These are phyloP conservation scores for Verticillium nonalfalfae DNA, from an alignment of 2,329 filamentous ascomycete genomes.

Conservation along the genomic window DNA sequence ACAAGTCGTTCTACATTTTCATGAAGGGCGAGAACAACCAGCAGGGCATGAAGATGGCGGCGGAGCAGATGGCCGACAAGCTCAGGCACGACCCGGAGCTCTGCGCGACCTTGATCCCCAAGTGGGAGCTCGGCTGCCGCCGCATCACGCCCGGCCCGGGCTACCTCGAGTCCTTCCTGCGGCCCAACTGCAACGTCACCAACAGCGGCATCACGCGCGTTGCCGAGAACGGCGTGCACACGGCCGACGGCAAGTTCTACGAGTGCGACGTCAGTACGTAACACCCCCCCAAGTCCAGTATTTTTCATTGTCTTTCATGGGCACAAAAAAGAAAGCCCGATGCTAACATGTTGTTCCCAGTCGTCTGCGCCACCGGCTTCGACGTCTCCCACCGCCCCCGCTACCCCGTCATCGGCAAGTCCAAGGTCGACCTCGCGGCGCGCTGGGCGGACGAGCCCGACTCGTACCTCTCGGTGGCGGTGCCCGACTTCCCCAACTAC, in stretches of 20 bases:
- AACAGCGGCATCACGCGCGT: constrained; percentile 1
- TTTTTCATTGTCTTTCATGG: no score
- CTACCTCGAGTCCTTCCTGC: constrained; percentile 13
- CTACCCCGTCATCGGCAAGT: constrained; percentile 39
- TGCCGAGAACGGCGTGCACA: constrained; percentile 11
- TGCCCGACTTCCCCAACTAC: constrained; percentile 22
- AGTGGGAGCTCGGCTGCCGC: constrained; percentile 14
- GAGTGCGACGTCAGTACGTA: constrained; percentile 11
- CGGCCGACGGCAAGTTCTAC: constrained; percentile 8
- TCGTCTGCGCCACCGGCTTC: constrained; percentile 14
- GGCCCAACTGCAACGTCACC: no score
- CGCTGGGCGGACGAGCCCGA: constrained; percentile 36
- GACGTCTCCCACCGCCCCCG: constrained; percentile 12
- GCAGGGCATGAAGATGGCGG: constrained; percentile 37
- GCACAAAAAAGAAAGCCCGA: no score
- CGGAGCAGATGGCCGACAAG: constrained; percentile 31
- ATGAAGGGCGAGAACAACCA: constrained; percentile 11
- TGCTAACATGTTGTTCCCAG: not conserved
- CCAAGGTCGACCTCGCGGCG: constrained; percentile 39
- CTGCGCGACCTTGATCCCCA: constrained; percentile 19
- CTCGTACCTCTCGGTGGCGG: constrained; percentile 19
- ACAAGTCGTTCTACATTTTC: constrained; percentile 31
- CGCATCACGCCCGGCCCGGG: constrained; percentile 13
- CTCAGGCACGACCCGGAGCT: constrained; percentile 31
- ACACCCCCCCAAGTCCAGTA: no score